Base-by-base conservation (phyloP, 345 rosid species). In the Ricinus communis region DNA sequence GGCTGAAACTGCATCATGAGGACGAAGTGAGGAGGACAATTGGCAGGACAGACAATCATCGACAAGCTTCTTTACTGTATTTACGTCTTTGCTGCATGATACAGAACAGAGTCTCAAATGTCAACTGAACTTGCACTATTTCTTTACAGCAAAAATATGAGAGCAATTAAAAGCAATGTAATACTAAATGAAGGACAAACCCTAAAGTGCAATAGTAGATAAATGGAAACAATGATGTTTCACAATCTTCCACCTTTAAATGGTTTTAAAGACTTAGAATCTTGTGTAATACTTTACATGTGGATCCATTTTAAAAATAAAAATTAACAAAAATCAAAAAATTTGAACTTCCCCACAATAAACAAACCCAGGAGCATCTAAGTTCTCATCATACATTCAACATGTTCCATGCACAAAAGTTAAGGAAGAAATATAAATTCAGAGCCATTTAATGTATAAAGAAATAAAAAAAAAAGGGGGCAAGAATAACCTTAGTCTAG, bases 1-100 rank as follows among this genome's bases (percentile, higher is more conserved):
- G n/a, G 98, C 99, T 49, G 98, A 91, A 80, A 96, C 99, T 47
- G 96, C 98, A 84, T 93, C 98, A 64, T 96, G 98, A 67, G 98
- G 99, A 28, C 99, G 97, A 27, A 89, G 87, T 31, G 99, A 91
- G 64, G 98, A 88, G 50, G 99, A 88, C 50, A 89, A 51, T 64
- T 89, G 97, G 76, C 84, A 65, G 70, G 96, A 88, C 72, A 93
- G 81, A 76, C 98, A 90, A 68, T 93, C 98, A 80, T 96, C 94
- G 66, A 96, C 96, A 55, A 93, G 97, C 74, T 87, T 93, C 86
- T 93, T 96, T 66, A 93, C 98, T 1, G 95, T 96, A 74, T 85
- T 80, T 68, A 93, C 95, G 72, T 96, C 99, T 85, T 93, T 93
- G 87, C 99, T 93, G 99, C 81, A 86, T 70, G 22, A 73, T n/a